A percentile compares a stretch with the other conserved stretches of the same genome.
Conservation (phyloP, 495 filamentous ascomycete species). For the Tuber umbilicatum region DNA sequence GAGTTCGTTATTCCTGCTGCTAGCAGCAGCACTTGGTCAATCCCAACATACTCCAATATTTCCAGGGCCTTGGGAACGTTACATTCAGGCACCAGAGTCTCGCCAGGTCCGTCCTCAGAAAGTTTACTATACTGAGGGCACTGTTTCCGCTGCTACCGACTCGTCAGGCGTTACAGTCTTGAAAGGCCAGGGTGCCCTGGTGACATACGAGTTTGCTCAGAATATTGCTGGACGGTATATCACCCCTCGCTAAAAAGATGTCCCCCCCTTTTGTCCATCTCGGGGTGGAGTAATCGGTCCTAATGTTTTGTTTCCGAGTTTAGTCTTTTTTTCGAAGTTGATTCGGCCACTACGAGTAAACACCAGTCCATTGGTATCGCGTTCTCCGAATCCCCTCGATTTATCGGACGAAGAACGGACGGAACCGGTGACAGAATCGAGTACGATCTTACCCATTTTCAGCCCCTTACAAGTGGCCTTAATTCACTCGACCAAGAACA, state of each 20-base stretch:
- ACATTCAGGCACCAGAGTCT: constrained; percentile 44
- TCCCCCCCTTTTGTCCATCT: background rate
- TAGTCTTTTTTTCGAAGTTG: constrained; percentile 11
- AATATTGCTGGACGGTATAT: constrained; percentile 44
- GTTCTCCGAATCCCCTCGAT: constrained; percentile 44
- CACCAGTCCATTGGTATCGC: constrained; percentile 41
- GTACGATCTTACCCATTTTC: constrained; percentile 41
- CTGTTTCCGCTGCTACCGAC: constrained; percentile 20
- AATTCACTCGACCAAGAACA: constrained; percentile 43
- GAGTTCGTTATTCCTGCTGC: background rate
- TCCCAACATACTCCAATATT: constrained; percentile 28
- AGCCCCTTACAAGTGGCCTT: constrained; percentile 37
- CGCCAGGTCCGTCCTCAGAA: constrained; percentile 33
- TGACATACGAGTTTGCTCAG: constrained; percentile 45
- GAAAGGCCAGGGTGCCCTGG: constrained; percentile 40
- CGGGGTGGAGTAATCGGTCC: background rate
- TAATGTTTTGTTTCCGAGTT: background rate
- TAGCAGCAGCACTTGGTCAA: background rate
- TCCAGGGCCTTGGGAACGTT: constrained; percentile 43
- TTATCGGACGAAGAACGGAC: constrained; percentile 41
- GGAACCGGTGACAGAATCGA: constrained; percentile 41
- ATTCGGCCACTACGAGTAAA: constrained; percentile 28
- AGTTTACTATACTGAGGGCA: constrained; percentile 35
- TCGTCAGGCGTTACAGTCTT: constrained; percentile 27
- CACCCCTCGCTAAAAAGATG: background rate